These are phyloP conservation scores for Rhododendron molle DNA, from an alignment of 148 eudicot species.

Conservation along the genomic window DNA sequence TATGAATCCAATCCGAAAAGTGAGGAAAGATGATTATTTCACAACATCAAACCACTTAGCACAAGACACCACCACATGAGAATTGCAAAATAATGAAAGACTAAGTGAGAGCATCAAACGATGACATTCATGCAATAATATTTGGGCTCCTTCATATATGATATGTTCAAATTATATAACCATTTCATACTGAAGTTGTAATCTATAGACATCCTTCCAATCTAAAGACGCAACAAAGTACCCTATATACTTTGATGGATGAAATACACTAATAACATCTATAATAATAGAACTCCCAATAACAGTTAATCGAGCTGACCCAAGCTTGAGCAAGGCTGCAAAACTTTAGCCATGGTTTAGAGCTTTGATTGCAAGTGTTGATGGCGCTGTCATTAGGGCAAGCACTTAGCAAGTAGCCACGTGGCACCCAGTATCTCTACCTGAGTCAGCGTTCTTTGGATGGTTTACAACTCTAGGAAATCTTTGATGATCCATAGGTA, in stretches of 20 bases:
- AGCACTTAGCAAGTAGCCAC: neutral
- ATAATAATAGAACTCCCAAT: neutral
- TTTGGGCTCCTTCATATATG: neutral
- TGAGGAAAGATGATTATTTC: neutral
- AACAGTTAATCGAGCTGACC: neutral
- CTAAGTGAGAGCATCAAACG: neutral
- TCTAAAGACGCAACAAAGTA: neutral
- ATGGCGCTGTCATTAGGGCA: neutral
- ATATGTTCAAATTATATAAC: neutral
- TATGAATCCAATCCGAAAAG: neutral
- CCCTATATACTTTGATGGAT: neutral
- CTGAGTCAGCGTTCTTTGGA: neutral
- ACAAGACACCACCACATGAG: neutral
- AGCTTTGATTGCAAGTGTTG: neutral
- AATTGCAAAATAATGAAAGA: neutral
- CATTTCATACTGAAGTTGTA: neutral
- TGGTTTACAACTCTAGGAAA: neutral
- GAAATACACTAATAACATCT: neutral
- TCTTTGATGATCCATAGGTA: neutral
- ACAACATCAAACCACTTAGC: neutral
- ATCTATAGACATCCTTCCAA: neutral
- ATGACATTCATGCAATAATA: neutral
- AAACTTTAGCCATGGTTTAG: conserved; percentile 3
- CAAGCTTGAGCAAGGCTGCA: neutral
- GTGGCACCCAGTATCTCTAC: neutral